Percentiles rank a stretch among this genome's conserved stretches.
Conservation (phyloP, 1,284 basidiomycete species). For the Cutaneotrichosporon dermatis region DNA sequence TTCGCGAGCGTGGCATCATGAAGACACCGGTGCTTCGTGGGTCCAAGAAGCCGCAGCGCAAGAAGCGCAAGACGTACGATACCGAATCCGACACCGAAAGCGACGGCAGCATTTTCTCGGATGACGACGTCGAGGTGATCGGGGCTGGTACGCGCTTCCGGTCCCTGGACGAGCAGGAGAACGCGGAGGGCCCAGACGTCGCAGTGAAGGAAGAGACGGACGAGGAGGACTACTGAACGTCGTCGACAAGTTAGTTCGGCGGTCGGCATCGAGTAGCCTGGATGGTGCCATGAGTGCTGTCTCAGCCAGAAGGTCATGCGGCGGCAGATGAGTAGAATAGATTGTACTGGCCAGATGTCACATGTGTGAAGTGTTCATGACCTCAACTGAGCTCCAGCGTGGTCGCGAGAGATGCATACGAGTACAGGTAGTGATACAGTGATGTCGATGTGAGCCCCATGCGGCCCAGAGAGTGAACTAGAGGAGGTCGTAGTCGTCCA, state of each 20-base stretch:
- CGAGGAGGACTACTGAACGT: background rate
- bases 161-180: no score
- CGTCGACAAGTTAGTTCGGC: no score
- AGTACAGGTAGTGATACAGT: constrained; percentile 4
- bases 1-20: background rate
- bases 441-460: background rate
- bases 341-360: no score
- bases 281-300: no score
- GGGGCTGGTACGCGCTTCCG: no score
- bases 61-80: background rate
- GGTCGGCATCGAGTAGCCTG: no score
- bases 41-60: background rate
- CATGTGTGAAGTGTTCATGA: no score
- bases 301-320: no score
- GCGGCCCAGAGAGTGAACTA: constrained; percentile 44
- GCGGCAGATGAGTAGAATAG: no score
- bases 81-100: background rate
- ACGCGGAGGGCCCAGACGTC: background rate
- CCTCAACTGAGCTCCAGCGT: no score
- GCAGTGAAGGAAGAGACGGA: background rate
- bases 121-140: background rate
- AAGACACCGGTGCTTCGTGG: background rate
- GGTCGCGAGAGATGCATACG: no score
- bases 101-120: background rate
- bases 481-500: constrained; percentile 84